Percentiles rank a stretch among this genome's conserved stretches.
phyloP scores from a whole-genome alignment of 306 rosid species.

The Lathyrus oleraceus region DNA sequence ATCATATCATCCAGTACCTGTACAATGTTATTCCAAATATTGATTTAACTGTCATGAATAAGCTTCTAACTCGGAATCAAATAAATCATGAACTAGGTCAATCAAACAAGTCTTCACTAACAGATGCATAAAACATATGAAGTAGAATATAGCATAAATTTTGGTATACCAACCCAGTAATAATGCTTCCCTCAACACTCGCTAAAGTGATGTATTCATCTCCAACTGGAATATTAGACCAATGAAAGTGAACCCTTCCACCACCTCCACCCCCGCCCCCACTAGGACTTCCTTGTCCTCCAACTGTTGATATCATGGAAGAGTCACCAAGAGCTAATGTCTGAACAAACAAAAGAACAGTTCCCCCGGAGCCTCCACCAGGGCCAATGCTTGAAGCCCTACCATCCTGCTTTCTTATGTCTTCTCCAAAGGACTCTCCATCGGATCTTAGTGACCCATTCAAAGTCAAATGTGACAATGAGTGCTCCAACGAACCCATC shows the following conservation, averaged over 20 bases:
- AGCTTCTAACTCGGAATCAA: slow-evolving; percentile 19
- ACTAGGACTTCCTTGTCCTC: slow-evolving; percentile 80
- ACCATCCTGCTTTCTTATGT: slow-evolving; percentile 44
- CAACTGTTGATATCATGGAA: slow-evolving; percentile 73
- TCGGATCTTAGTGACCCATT: slow-evolving; percentile 79
- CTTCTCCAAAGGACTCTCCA: slow-evolving; percentile 85
- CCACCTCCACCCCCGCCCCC: slow-evolving; percentile 99
- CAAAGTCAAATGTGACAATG: slow-evolving; percentile 70
- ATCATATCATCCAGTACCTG: slow-evolving; percentile 27
- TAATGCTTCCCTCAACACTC: slow-evolving; percentile 69
- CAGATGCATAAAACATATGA: slow-evolving; percentile 28
- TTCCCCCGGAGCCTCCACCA: slow-evolving; percentile 99
- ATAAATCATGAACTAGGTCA: slow-evolving; percentile 25
- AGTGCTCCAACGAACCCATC: slow-evolving; percentile 91
- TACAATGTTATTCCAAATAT: slow-evolving; percentile 5
- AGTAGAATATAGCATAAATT: slow-evolving; percentile 18
- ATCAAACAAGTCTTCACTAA: slow-evolving; percentile 20
- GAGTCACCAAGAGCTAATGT: slow-evolving; percentile 59
- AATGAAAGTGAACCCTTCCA: slow-evolving; percentile 96
- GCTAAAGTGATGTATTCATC: slow-evolving; percentile 90
- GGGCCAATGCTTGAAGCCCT: slow-evolving; percentile 67
- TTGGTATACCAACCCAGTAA: slow-evolving; percentile 59
- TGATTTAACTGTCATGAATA: slow-evolving; percentile 17
- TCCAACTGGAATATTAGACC: slow-evolving; percentile 79
- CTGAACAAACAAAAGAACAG: slow-evolving; percentile 78